Conservation (phyloP, 2,329 filamentous ascomycete genomes). For the Ustulina deusta region DNA sequence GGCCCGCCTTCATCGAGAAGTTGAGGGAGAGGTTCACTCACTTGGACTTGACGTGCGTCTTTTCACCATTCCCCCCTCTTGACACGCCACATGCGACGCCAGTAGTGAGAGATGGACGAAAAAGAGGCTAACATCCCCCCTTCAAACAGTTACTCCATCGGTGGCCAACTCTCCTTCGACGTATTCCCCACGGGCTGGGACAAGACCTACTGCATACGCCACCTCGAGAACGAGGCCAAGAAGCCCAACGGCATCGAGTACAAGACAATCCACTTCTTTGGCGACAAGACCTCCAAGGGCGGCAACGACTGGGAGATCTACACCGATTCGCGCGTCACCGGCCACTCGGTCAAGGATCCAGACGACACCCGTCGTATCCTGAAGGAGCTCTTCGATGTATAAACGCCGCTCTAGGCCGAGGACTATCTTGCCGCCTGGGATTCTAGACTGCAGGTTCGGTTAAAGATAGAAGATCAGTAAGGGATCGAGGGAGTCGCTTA, state of each 20-base stretch:
- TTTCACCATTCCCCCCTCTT: neutral
- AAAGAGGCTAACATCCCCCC: constrained; percentile 2
- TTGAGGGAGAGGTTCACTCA: constrained; percentile 86
- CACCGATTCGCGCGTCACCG: constrained; percentile 81
- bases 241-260: constrained; percentile 78
- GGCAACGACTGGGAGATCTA: constrained; percentile 98
- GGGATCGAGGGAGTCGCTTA: neutral
- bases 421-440: neutral
- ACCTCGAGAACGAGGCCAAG: constrained; percentile 84
- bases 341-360: constrained; percentile 84
- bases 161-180: constrained; percentile 98
- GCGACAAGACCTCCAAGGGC: constrained; percentile 91
- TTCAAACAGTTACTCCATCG: constrained; percentile 81
- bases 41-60: constrained; percentile 81
- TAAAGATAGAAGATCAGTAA: neutral
- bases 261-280: constrained; percentile 95
- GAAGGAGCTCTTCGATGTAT: constrained; percentile 83
- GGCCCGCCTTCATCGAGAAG: constrained; percentile 79
- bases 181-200: constrained; percentile 98
- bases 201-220: constrained; percentile 95
- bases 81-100: neutral
- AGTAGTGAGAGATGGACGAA: neutral
- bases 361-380: constrained; percentile 84
- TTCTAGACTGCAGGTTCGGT: neutral
- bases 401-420: constrained; percentile 31